Evolutionary conservation across 805 yeast species (phyloP).

Genomic region (Maudiozyma pseudohumilis): DNA sequence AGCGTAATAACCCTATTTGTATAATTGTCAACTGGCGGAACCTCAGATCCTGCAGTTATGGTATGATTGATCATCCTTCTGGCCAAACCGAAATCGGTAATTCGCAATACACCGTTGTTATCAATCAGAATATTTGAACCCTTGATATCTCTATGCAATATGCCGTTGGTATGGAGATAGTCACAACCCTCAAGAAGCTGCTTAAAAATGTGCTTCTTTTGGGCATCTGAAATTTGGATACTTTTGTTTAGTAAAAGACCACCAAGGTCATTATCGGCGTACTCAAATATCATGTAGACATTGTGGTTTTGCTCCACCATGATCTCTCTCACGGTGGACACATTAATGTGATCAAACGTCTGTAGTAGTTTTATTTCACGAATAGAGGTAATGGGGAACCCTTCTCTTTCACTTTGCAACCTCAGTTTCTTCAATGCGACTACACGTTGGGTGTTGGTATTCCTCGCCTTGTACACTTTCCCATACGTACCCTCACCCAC

Average conservation of each 20-base stretch:
- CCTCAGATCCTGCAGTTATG: constrained; percentile 28
- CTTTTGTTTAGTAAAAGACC: constrained; percentile 76
- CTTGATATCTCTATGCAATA: constrained; percentile 73
- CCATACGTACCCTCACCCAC: constrained; percentile 99
- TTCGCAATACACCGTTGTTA: constrained; percentile 50
- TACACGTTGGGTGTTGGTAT: constrained; percentile 51
- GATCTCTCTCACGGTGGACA: constrained; percentile 77
- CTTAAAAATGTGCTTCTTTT: constrained; percentile 54
- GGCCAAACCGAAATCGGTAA: constrained; percentile 79
- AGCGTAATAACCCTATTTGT: constrained; percentile 92
- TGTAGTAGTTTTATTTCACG: constrained; percentile 84
- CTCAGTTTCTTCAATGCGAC: constrained; percentile 85
- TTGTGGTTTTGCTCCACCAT: constrained; percentile 60
- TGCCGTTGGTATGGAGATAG: constrained; percentile 56
- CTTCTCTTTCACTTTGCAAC: constrained; percentile 82
- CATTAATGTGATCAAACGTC: constrained; percentile 63
- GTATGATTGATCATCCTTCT: constrained; percentile 46
- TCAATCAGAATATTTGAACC: constrained; percentile 69
- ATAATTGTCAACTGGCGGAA: constrained; percentile 64
- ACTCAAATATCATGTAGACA: constrained; percentile 85
- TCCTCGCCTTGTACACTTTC: constrained; percentile 44
- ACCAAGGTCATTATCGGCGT: constrained; percentile 86
- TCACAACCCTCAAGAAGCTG: constrained; percentile 61
- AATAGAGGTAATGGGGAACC: constrained; percentile 92
- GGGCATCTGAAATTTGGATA: constrained; percentile 49